These are phyloP conservation scores for Cetraspora pellucida DNA, from an alignment of 192 early-diverging fungal genomes.

Conservation along the genomic window DNA sequence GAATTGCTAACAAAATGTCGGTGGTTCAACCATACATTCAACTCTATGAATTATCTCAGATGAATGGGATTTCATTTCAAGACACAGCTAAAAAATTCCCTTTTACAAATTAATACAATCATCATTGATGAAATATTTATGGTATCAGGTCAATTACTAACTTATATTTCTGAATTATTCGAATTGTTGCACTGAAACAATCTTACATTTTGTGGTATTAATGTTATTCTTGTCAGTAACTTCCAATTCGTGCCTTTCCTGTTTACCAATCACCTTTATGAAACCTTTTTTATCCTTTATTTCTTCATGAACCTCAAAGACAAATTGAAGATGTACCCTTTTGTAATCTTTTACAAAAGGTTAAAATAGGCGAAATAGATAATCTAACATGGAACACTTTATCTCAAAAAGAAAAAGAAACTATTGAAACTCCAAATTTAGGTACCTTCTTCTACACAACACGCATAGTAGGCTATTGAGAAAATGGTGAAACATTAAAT, in stretches of 20 bases:
- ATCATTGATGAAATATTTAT: slow-evolving; percentile 7
- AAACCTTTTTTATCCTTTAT: neutral
- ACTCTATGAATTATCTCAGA: neutral
- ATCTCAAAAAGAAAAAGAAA: neutral
- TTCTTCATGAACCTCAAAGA: too few species aligned
- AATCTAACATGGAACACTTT: neutral
- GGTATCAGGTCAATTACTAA: neutral
- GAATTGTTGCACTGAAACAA: neutral
- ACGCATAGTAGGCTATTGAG: too few species aligned
- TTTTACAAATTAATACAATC: neutral
- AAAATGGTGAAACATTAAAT: too few species aligned
- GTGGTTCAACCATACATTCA: neutral
- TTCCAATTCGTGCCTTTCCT: neutral
- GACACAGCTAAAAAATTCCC: neutral
- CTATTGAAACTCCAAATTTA: too few species aligned
- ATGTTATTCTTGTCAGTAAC: neutral
- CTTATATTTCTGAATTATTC: neutral
- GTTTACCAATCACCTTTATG: neutral
- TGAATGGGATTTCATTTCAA: neutral
- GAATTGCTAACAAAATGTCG: neutral
- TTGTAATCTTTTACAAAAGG: neutral
- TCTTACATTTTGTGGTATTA: slow-evolving; percentile 11
- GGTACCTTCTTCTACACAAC: too few species aligned
- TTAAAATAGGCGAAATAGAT: neutral
- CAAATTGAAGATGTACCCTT: neutral